A percentile compares a stretch with the other conserved stretches of the same genome.
Evolutionary conservation across 345 rosid species (phyloP).

Genomic region (Barbarea vulgaris): DNA sequence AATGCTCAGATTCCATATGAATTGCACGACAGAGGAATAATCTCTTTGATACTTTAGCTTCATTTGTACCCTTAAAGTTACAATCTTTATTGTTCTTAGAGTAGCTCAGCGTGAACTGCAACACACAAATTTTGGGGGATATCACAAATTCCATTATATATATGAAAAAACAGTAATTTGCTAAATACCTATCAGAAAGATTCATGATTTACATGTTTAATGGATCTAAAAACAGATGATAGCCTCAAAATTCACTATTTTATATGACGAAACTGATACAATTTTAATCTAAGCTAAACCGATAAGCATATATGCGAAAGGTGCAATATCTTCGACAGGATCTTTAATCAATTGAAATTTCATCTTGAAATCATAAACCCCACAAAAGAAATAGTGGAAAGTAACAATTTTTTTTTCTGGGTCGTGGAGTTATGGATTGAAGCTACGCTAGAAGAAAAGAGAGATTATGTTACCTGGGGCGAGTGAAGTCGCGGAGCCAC

Average conservation of each 20-base stretch:
- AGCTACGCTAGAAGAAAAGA: slow-evolving; percentile 23
- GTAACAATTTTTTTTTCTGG: background rate
- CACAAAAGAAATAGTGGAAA: background rate
- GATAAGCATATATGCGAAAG: background rate
- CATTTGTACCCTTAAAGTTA: slow-evolving; percentile 33
- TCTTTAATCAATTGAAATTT: background rate
- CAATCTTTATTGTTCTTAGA: slow-evolving; percentile 21
- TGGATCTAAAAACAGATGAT: background rate
- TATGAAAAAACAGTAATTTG: background rate
- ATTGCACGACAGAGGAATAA: slow-evolving; percentile 48
- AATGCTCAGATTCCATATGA: slow-evolving; percentile 63
- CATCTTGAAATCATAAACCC: background rate
- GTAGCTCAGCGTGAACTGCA: slow-evolving; percentile 27
- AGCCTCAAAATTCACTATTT: background rate
- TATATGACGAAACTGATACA: background rate
- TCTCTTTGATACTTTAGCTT: slow-evolving; percentile 35
- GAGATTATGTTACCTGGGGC: background rate
- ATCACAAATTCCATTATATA: background rate
- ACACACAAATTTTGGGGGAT: background rate
- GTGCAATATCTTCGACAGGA: background rate
- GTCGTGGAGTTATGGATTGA: slow-evolving; percentile 11
- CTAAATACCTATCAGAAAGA: background rate
- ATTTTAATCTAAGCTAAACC: background rate
- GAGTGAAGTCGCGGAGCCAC: slow-evolving; percentile 24
- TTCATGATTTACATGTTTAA: background rate